Evolutionary conservation across 2,329 filamentous ascomycete species (phyloP).

Genomic region (Diaporthe ampelina): DNA sequence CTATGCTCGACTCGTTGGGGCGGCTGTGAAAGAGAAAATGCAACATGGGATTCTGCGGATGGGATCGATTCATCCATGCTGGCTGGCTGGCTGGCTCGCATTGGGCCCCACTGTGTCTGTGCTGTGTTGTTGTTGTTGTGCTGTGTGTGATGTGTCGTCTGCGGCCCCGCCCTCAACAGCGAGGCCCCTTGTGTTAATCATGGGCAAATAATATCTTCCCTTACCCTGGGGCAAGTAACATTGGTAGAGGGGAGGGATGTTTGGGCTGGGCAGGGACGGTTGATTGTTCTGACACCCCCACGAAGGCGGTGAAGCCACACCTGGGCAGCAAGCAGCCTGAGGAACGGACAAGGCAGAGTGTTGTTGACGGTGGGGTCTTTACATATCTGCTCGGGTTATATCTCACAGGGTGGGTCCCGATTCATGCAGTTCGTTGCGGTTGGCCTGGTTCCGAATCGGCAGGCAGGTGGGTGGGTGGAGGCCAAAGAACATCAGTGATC

Average conservation of each 20-base stretch:
- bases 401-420: neutral
- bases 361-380: neutral
- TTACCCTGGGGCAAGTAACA: too few relatives aligned
- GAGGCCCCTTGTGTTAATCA: too few relatives aligned
- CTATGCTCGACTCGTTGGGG: too few relatives aligned
- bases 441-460: neutral
- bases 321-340: too few relatives aligned
- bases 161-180: neutral
- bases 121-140: neutral
- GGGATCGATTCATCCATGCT: neutral
- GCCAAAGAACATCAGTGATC: too few relatives aligned
- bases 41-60: neutral
- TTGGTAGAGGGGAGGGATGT: too few relatives aligned
- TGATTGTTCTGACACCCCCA: neutral
- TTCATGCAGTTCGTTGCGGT: neutral
- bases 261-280: too few relatives aligned
- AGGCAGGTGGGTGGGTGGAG: neutral
- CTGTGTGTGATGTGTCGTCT: slow-evolving; percentile 8
- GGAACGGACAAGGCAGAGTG: too few relatives aligned
- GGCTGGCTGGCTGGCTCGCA: too few relatives aligned
- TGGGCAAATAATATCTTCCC: too few relatives aligned
- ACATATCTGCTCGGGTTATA: neutral
- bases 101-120: neutral
- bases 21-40: neutral
- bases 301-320: slow-evolving; percentile 14